These are phyloP conservation scores for Peterozyma xylosa DNA, from an alignment of 805 yeast species.

Conservation along the genomic window DNA sequence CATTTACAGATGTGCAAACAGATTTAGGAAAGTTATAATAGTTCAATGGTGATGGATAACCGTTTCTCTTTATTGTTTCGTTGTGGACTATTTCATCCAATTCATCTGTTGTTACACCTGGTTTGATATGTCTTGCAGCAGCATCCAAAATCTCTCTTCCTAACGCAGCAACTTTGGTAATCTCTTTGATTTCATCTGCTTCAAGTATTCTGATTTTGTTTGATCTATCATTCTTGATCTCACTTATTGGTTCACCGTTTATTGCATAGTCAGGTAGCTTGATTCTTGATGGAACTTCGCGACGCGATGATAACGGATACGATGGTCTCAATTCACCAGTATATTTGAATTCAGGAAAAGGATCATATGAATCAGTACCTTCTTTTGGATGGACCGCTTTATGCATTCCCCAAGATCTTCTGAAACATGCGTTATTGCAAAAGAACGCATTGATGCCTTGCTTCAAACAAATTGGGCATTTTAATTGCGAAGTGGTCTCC, in stretches of 20 bases:
- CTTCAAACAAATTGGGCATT: constrained; percentile 90
- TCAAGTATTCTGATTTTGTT: constrained; percentile 57
- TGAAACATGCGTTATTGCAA: constrained; percentile 82
- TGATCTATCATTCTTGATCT: constrained; percentile 63
- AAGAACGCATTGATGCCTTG: constrained; percentile 54
- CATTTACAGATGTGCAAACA: constrained; percentile 90
- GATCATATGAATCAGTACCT: constrained; percentile 62
- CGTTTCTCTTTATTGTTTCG: constrained; percentile 81
- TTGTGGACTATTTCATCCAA: constrained; percentile 80
- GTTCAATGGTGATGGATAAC: constrained; percentile 93
- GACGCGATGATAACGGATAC: constrained; percentile 74
- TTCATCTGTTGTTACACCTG: constrained; percentile 92
- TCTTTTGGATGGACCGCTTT: constrained; percentile 66
- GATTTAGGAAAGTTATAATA: constrained; percentile 92
- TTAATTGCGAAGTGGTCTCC: constrained; percentile 62
- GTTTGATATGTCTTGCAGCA: constrained; percentile 75
- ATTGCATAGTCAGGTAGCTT: constrained; percentile 77
- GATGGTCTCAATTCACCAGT: constrained; percentile 70
- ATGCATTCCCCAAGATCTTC: constrained; percentile 63
- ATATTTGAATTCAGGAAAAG: constrained; percentile 74
- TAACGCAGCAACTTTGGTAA: constrained; percentile 65
- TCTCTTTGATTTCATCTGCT: constrained; percentile 63
- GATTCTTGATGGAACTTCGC: constrained; percentile 66
- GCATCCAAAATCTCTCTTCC: constrained; percentile 87
- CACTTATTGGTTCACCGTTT: constrained; percentile 73